Conservation (phyloP, 208 protist genomes). For the Leishmania major region DNA sequence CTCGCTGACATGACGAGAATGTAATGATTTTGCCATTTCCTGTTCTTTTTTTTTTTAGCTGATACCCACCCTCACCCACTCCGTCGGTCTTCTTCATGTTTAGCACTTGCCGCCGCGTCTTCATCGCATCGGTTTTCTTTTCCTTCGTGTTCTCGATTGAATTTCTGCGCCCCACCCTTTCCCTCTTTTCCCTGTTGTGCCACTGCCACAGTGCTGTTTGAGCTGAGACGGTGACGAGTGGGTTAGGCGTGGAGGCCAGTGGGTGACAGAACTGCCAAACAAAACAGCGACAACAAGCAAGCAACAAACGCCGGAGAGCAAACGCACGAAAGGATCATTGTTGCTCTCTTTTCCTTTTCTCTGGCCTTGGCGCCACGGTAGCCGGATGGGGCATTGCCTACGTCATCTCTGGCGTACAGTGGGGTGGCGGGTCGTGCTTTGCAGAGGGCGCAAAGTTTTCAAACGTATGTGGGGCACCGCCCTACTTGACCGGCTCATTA, state of each 20-base stretch:
- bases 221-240: not conserved
- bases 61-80: not conserved
- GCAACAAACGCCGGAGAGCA: not conserved
- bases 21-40: not conserved
- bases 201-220: not conserved
- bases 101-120: not conserved
- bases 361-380: not conserved
- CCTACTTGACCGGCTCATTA: not conserved
- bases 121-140: not conserved
- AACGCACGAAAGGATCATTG: not conserved
- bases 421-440: not conserved
- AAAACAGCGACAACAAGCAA: too few relatives aligned
- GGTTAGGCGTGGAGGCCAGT: not conserved
- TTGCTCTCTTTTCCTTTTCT: not conserved
- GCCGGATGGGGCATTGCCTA: not conserved
- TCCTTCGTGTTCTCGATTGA: not conserved
- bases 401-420: not conserved
- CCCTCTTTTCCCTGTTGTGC: not conserved
- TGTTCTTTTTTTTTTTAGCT: not conserved
- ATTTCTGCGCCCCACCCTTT: not conserved
- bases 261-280: not conserved
- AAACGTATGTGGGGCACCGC: not conserved
- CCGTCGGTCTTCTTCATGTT: not conserved
- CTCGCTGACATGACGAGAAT: not conserved
- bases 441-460: not conserved